Conservation (phyloP, 805 yeast genomes). For the Saccharomyces jurei region DNA sequence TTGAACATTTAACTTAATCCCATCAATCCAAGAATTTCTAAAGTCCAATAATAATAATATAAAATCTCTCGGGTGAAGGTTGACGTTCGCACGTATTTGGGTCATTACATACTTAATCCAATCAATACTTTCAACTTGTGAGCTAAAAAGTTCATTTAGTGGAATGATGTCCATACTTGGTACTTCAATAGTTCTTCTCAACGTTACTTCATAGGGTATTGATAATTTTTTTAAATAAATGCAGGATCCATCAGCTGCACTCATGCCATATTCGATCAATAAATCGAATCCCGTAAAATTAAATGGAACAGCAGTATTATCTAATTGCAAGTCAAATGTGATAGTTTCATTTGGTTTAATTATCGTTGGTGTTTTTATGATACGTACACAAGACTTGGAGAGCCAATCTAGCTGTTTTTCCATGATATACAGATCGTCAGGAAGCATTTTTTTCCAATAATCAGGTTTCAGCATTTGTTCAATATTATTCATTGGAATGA, state of each 20-base stretch:
- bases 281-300: slow-evolving; percentile 19
- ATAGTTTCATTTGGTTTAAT: slow-evolving; percentile 19
- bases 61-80: slow-evolving; percentile 40
- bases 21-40: slow-evolving; percentile 71
- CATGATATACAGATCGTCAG: slow-evolving; percentile 23
- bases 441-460: slow-evolving; percentile 23
- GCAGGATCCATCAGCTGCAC: slow-evolving; percentile 8
- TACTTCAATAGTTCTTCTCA: slow-evolving; percentile 51
- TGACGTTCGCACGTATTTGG: slow-evolving; percentile 5
- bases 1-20: slow-evolving; percentile 32
- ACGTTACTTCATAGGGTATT: slow-evolving; percentile 28
- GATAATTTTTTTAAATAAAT: slow-evolving; percentile 18
- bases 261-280: slow-evolving; percentile 24
- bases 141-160: slow-evolving; percentile 30
- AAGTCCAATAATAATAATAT: slow-evolving; percentile 66
- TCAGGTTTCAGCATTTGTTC: slow-evolving; percentile 20
- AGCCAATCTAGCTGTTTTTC: slow-evolving; percentile 23
- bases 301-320: slow-evolving; percentile 17
- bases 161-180: slow-evolving; percentile 72
- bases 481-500: slow-evolving; percentile 18
- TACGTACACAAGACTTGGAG: slow-evolving; percentile 13
- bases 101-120: slow-evolving; percentile 26
- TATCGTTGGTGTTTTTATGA: slow-evolving; percentile 12
- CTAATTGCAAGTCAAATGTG: slow-evolving; percentile 18
- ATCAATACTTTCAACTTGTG: slow-evolving; percentile 14